Percentiles rank a stretch among this genome's conserved stretches.
These are phyloP conservation scores for Geosmithia flava DNA, from an alignment of 2,329 filamentous ascomycete genomes.

Conservation along the genomic window DNA sequence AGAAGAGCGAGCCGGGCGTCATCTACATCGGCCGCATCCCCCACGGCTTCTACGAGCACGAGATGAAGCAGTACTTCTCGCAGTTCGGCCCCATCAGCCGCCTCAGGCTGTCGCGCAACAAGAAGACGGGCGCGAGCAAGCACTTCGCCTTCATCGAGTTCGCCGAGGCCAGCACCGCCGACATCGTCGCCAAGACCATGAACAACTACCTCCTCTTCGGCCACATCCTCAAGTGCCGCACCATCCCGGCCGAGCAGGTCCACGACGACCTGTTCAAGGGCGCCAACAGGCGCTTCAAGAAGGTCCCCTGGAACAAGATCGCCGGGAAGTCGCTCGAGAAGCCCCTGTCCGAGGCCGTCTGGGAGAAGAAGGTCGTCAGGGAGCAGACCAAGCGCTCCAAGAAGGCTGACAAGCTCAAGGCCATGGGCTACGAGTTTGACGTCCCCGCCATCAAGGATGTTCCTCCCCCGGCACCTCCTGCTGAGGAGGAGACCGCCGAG, in stretches of 20 bases:
- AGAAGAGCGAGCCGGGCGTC: conserved; percentile 39
- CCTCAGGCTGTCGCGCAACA: conserved; percentile 81
- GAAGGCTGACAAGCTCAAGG: conserved; percentile 65
- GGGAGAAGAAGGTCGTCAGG: conserved; percentile 61
- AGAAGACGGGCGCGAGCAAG: conserved; percentile 79
- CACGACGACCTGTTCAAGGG: conserved; percentile 81
- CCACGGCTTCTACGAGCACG: conserved; percentile 90
- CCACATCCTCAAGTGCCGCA: conserved; percentile 81
- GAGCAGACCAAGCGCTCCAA: conserved; percentile 59
- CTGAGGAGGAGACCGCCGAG: conserved; percentile 14
- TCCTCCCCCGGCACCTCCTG: conserved; percentile 12
- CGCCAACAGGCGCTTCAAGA: conserved; percentile 81
- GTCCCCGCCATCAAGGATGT: conserved; percentile 55
- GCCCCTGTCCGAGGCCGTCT: conserved; percentile 61
- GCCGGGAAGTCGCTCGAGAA: conserved; percentile 63
- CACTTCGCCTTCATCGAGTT: conserved; percentile 97
- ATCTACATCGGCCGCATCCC: conserved; percentile 87
- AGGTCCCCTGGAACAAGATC: conserved; percentile 77
- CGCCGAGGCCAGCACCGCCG: conserved; percentile 60
- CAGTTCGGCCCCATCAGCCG: conserved; percentile 78
- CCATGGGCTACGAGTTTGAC: conserved; percentile 73
- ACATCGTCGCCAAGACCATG: conserved; percentile 92
- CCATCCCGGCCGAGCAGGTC: conserved; percentile 63
- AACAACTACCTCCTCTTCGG: conserved; percentile 94
- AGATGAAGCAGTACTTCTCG: conserved; percentile 86